Evolutionary conservation across 306 rosid genomes (phyloP).

Genomic region (Cajanus cajan): DNA sequence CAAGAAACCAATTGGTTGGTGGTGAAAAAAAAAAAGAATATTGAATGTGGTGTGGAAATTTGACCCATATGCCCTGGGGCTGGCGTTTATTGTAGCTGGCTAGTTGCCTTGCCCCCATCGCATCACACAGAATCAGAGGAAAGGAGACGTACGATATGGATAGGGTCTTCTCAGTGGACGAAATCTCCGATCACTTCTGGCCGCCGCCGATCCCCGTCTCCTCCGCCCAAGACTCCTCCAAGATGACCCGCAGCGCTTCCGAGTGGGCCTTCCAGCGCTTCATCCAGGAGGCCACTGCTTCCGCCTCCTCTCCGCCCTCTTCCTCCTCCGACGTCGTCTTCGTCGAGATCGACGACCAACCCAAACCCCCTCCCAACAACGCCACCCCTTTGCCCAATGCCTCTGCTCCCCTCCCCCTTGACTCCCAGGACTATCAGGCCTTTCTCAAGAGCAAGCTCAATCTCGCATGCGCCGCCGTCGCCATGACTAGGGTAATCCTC

Average conservation of each 20-base stretch:
- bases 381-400: conserved; percentile 6
- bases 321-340: conserved; percentile 39
- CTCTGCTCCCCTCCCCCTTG: conserved; percentile 38
- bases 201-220: conserved; percentile 33
- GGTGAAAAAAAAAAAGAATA: neutral
- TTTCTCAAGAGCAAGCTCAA: conserved; percentile 82
- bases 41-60: no score
- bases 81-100: conserved; percentile 3
- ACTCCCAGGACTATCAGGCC: conserved; percentile 78
- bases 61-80: conserved; percentile 22
- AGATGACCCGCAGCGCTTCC: conserved; percentile 78
- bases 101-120: neutral
- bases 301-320: conserved; percentile 35
- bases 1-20: neutral
- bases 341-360: conserved; percentile 33
- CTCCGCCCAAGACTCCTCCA: conserved; percentile 32
- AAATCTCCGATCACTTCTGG: conserved; percentile 78
- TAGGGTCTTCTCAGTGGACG: conserved; percentile 82
- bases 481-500: conserved; percentile 65
- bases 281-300: conserved; percentile 59
- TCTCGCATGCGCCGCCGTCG: conserved; percentile 92
- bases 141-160: conserved; percentile 51
- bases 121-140: neutral
- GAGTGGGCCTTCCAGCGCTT: conserved; percentile 95
- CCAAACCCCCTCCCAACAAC: neutral